phyloP scores from a whole-genome alignment of 768 basidiomycete species.

The Phallus indusiatus region DNA sequence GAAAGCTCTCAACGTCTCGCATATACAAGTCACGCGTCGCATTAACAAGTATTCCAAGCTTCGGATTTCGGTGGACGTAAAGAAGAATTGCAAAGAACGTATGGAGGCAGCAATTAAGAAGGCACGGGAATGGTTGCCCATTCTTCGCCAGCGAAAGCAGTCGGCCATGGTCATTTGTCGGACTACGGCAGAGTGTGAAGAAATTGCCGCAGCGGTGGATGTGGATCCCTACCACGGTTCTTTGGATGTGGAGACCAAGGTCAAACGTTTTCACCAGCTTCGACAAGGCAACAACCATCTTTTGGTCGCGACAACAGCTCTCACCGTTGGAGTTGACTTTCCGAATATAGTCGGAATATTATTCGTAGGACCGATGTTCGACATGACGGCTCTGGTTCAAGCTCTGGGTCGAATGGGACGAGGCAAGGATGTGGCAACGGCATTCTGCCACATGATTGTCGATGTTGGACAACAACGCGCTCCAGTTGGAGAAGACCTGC shows the following conservation, averaged over 20 bases:
- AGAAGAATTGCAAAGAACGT: background rate
- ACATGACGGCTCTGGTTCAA: too few relatives aligned
- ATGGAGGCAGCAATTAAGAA: background rate
- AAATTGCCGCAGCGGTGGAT: background rate
- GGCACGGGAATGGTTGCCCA: background rate
- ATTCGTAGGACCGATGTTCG: too few relatives aligned
- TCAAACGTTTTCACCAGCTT: background rate
- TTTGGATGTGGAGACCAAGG: too few relatives aligned
- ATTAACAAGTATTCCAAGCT: background rate
- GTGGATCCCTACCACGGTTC: background rate
- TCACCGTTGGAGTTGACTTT: too few relatives aligned
- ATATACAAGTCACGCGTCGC: background rate
- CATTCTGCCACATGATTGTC: too few relatives aligned
- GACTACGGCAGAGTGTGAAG: background rate
- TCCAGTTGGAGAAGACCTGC: too few relatives aligned
- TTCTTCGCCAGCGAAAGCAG: too few relatives aligned
- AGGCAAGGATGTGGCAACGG: too few relatives aligned
- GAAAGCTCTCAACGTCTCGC: background rate
- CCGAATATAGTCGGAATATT: too few relatives aligned
- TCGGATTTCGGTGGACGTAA: background rate
- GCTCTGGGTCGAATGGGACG: too few relatives aligned
- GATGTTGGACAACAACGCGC: too few relatives aligned
- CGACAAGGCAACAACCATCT: background rate
- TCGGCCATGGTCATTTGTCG: background rate
- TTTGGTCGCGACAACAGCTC: too few relatives aligned